These are phyloP conservation scores for Luzula sylvatica DNA, from an alignment of 176 grass and related monocot genomes.

Conservation along the genomic window DNA sequence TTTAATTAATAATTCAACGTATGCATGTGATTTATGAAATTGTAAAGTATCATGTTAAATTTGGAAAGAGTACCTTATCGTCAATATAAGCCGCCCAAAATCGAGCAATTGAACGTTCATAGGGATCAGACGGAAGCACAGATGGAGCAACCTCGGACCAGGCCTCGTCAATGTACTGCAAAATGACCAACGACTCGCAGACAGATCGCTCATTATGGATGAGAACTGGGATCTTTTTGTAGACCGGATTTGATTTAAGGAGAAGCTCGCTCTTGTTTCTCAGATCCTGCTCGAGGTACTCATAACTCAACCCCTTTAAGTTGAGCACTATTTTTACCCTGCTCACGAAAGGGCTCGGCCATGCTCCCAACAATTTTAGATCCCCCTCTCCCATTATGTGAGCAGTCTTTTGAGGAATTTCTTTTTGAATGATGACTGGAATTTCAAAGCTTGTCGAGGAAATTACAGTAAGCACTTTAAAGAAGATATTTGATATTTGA, in stretches of 20 bases:
- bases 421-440: too few relatives aligned
- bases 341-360: conserved; percentile 7
- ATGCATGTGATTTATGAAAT: neutral
- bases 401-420: too few relatives aligned
- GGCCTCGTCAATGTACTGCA: conserved; percentile 20
- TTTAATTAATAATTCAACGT: too few relatives aligned
- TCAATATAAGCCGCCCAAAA: conserved; percentile 30
- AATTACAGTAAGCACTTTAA: too few relatives aligned
- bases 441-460: too few relatives aligned
- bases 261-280: conserved; percentile 18
- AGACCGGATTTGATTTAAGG: conserved; percentile 14
- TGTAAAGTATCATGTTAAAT: neutral
- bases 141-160: neutral
- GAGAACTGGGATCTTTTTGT: conserved; percentile 20
- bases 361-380: conserved; percentile 10
- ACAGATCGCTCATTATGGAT: neutral
- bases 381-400: too few relatives aligned
- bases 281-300: conserved; percentile 14
- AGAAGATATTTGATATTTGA: too few relatives aligned
- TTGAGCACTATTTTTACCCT: conserved; percentile 12
- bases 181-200: conserved; percentile 15
- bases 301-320: conserved; percentile 6
- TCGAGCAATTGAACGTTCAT: conserved; percentile 14
- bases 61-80: conserved; percentile 29
- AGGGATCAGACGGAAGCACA: conserved; percentile 14